Percentiles rank a stretch among this genome's conserved stretches.
Conservation (phyloP, 805 yeast genomes). For the Schizosaccharomyces lindneri region DNA sequence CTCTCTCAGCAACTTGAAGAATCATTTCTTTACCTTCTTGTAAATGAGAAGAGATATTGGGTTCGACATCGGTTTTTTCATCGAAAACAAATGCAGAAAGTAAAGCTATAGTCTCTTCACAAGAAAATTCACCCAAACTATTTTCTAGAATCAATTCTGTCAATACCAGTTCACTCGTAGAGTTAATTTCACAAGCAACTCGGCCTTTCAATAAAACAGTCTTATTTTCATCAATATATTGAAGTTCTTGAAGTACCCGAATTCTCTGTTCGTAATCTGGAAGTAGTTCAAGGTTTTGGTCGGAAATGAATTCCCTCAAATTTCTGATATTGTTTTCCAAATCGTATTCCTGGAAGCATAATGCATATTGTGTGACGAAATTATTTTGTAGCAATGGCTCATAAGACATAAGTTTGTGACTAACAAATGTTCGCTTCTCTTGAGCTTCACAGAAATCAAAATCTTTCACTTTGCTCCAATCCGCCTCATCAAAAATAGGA, state of each 20-base stretch:
- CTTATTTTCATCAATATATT: constrained; percentile 48
- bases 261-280: constrained; percentile 88
- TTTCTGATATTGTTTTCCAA: background rate
- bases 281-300: constrained; percentile 64
- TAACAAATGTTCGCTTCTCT: constrained; percentile 16
- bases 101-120: constrained; percentile 91
- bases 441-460: constrained; percentile 17
- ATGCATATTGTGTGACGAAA: constrained; percentile 5
- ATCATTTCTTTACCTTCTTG: constrained; percentile 34
- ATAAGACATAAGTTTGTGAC: too few relatives aligned
- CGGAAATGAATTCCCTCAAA: constrained; percentile 23
- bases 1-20: constrained; percentile 38
- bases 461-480: constrained; percentile 17
- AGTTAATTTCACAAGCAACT: constrained; percentile 72
- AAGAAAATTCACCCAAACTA: constrained; percentile 74
- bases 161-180: constrained; percentile 73
- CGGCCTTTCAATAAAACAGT: constrained; percentile 69
- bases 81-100: constrained; percentile 82
- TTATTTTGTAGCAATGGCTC: constrained; percentile 14
- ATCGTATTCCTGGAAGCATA: background rate
- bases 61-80: constrained; percentile 48
- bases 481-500: constrained; percentile 20
- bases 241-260: constrained; percentile 50
- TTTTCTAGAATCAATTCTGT: constrained; percentile 81
- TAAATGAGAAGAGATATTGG: constrained; percentile 48